Base-by-base conservation (phyloP, 306 rosid genomes). In the Cercis canadensis region DNA sequence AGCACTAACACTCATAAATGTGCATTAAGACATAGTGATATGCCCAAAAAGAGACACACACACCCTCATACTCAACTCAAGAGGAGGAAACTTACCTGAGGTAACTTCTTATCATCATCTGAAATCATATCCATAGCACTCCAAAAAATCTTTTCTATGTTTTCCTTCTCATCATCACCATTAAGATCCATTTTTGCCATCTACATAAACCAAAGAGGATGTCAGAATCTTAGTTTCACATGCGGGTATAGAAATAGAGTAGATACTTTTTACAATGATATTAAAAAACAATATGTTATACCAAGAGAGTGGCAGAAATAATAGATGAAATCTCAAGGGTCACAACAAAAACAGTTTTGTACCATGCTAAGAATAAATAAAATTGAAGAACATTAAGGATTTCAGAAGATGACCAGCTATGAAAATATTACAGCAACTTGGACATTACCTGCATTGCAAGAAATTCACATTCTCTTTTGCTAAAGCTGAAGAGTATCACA, bases 71-170 rank as follows among this genome's bases (percentile, higher is more conserved):
- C 46, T 31, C 19, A 36, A 59, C 40, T 21, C n/a, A n/a, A n/a
- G 37, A 75, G 65, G 24, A 49, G 44, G 75, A 44, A 68, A 67
- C 88, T 84, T 76, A 78, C 98, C 94, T 94, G 98, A 62, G 98
- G 98, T 57, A 94, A 84, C 87, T 94, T 94, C 87, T 90, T 94
- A 85, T 94, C 98, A 37, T 94, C 96, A 5, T 90, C 97, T 17
- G 96, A 90, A 74, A 90, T 97, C 92, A 90, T 87, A 80, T 94
- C 97, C 97, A 94, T 94, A 16, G 98, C 98, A 89, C 89, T 87
- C 90, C 91, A 90, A 75, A 90, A 94, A 76, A 94, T 90, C 61
- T 84, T 75, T 67, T 94, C 96, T 47, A 83, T 70, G 66, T 83
- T 94, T 44, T 18, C 83, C 88, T 94, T 94, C 86, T 94, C 98